phyloP scores from a whole-genome alignment of 345 rosid genomes.

The Ceriops zippeliana region DNA sequence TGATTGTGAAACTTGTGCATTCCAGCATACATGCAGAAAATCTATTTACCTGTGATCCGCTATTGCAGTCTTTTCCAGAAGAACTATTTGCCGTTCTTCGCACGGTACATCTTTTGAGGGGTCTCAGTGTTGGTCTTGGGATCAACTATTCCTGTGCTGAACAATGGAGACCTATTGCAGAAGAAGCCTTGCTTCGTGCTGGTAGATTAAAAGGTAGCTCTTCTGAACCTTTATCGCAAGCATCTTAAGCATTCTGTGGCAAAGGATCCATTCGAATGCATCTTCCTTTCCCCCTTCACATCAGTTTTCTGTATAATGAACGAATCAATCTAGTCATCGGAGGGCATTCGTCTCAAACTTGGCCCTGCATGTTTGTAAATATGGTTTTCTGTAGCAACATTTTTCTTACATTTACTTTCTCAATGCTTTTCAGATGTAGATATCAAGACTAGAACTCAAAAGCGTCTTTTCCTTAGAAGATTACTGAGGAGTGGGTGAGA shows the following conservation, averaged over 20 bases:
- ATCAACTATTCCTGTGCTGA: constrained; percentile 78
- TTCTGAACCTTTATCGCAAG: background rate
- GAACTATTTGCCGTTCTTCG: constrained; percentile 86
- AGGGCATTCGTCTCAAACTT: background rate
- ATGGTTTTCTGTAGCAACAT: background rate
- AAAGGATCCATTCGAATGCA: background rate
- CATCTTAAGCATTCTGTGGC: background rate
- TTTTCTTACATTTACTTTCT: background rate
- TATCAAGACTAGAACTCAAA: constrained; percentile 20
- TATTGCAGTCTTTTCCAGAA: constrained; percentile 75
- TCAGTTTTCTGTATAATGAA: background rate
- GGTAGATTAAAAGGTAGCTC: constrained; percentile 60
- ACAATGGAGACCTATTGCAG: constrained; percentile 87
- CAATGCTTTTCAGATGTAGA: constrained; percentile 27
- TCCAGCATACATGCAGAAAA: too few species aligned
- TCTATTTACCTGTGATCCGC: background rate
- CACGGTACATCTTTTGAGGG: constrained; percentile 78
- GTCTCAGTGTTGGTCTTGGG: constrained; percentile 89
- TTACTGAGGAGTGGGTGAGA: constrained; percentile 28
- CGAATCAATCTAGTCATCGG: too few species aligned
- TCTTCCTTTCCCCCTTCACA: background rate
- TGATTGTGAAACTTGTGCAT: too few species aligned
- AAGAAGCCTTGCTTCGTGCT: constrained; percentile 66
- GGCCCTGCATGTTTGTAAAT: background rate
- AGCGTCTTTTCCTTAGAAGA: constrained; percentile 28